Conservation (phyloP, 306 rosid genomes). For the Quercus gilva region DNA sequence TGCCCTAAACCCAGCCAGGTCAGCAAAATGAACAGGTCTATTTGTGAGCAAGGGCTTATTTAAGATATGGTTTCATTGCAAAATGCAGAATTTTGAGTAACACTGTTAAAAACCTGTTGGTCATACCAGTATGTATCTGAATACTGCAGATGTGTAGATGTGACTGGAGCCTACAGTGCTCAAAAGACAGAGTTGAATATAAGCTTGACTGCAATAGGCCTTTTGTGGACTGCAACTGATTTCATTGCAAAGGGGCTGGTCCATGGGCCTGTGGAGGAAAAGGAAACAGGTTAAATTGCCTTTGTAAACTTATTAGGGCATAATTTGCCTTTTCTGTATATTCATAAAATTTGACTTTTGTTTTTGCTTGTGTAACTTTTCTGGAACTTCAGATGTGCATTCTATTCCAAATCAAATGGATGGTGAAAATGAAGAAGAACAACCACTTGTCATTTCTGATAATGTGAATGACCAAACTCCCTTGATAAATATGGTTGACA, state of each 20-base stretch:
- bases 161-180: constrained; percentile 94
- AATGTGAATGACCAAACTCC: constrained; percentile 39
- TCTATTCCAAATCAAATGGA: constrained; percentile 41
- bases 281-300: constrained; percentile 53
- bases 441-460: constrained; percentile 27
- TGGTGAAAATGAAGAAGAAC: constrained; percentile 40
- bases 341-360: not conserved
- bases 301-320: constrained; percentile 21
- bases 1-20: not conserved
- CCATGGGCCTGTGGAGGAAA: constrained; percentile 46
- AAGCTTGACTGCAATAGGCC: constrained; percentile 93
- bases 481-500: constrained; percentile 45
- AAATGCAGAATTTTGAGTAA: not conserved
- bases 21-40: not conserved
- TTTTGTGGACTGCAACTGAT: constrained; percentile 93
- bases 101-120: not conserved
- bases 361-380: constrained; percentile 23
- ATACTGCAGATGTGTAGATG: constrained; percentile 81
- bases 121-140: constrained; percentile 25
- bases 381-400: constrained; percentile 32
- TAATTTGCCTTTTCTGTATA: constrained; percentile 4
- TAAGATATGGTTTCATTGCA: not conserved
- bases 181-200: constrained; percentile 95
- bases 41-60: not conserved
- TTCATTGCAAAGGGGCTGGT: constrained; percentile 83